Evolutionary conservation across 176 grass and related monocot species (phyloP).

Genomic region (Ampelocalamus luodianensis): DNA sequence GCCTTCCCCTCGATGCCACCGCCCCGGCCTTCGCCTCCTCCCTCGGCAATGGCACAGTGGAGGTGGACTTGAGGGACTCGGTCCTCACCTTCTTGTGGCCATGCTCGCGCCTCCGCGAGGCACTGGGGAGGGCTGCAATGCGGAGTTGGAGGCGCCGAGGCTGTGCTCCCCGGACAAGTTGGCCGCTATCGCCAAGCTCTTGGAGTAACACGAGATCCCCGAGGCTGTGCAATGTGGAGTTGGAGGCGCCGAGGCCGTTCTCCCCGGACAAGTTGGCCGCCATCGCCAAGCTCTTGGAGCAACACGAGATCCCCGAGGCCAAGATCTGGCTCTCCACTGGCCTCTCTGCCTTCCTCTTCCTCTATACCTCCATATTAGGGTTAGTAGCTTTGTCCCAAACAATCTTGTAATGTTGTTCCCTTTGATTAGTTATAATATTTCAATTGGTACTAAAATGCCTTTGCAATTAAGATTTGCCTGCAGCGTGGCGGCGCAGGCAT

Average conservation of each 20-base stretch:
- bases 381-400: too few species aligned
- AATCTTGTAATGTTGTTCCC: neutral
- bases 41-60: slow-evolving; percentile 31
- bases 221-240: neutral
- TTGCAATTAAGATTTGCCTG: neutral
- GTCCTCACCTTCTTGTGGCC: slow-evolving; percentile 68
- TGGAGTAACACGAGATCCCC: too few species aligned
- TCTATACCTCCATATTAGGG: neutral
- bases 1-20: too few species aligned
- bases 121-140: slow-evolving; percentile 21
- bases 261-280: slow-evolving; percentile 37
- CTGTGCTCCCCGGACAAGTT: slow-evolving; percentile 47
- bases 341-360: slow-evolving; percentile 74
- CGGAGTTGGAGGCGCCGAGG: neutral
- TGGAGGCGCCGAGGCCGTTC: slow-evolving; percentile 36
- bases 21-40: too few species aligned
- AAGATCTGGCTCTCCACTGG: slow-evolving; percentile 70
- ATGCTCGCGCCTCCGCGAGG: slow-evolving; percentile 45
- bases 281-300: slow-evolving; percentile 53
- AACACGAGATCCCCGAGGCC: slow-evolving; percentile 58
- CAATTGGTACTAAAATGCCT: neutral
- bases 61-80: slow-evolving; percentile 68
- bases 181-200: slow-evolving; percentile 43
- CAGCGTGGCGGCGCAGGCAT: too few species aligned
- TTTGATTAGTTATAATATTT: neutral